Evolutionary conservation across 2,329 filamentous ascomycete species (phyloP), one percentile per base, ranked within the genome.

Genomic region (Stenocarpella maydis): DNA sequence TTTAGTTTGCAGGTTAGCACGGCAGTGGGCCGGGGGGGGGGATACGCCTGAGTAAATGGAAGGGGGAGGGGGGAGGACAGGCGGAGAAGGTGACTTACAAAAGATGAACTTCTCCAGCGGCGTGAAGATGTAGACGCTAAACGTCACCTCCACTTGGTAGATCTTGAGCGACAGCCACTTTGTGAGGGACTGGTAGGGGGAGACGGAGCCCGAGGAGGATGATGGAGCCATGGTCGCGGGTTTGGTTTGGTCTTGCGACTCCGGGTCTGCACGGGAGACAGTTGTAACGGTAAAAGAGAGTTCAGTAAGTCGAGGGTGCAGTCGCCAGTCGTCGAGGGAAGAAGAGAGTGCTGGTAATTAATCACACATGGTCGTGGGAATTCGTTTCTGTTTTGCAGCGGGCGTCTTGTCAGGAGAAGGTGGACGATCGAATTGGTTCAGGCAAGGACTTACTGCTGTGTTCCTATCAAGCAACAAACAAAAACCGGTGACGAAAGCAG

Each of bases 111-210:
- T 97, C 85, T 99, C 96, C 65, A 92, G 94, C 1, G 94, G 92
- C 45, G 95, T 98, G 76, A 98, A 91, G 92, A 99, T 98, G 86
- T 99, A 98, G 31, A 98, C 88, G 71, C 92, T 92, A 82, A 97
- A 96, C 15, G 95, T 98, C 80, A 98, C 95, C 84, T 99, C 96
- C 79, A 98, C 94, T 85, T 98, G 96, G 85, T 98, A 98, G 80
- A 95, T 91, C 87, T 99, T 99, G 81, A 95, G 89, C 81, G 94
- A 91, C 74, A 98, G 86, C 94, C 95, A 98, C 80, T 91, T 90
- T 73, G 93, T 88, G 76, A 97, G 86, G 54, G 82, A 79, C 73
- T 85, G 82, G 74, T 86, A 75, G 19, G 41, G 58, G 12, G 41
- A 61, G 39, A 21, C 41, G 12, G 64, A 47, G 52, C n/a, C 43